Percentiles rank a stretch among this genome's conserved stretches.
These are phyloP conservation scores for Phytophthora syringae DNA, from an alignment of 352 stramenopile species.

Conservation along the genomic window DNA sequence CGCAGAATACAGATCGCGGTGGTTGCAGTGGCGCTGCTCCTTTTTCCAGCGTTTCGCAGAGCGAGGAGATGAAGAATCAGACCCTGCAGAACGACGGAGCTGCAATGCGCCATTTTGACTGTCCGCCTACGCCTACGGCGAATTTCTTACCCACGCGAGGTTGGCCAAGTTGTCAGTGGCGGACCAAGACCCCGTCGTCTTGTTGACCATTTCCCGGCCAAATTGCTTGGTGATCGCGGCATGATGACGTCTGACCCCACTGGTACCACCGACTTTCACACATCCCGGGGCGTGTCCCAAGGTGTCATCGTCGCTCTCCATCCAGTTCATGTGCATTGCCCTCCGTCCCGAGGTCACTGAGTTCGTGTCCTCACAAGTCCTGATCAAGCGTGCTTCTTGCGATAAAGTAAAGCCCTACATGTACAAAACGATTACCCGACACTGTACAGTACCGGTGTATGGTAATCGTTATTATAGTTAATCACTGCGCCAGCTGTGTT, in stretches of 20 bases:
- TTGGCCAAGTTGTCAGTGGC: too few species aligned
- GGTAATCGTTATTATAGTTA: too few species aligned
- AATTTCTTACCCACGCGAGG: not conserved
- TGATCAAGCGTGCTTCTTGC: too few species aligned
- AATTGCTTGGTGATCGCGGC: constrained; percentile 16
- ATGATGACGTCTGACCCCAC: constrained; percentile 14
- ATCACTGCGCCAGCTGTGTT: constrained; percentile 24
- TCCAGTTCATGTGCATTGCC: too few species aligned
- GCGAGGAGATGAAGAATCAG: constrained; percentile 12
- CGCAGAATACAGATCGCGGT: constrained; percentile 23
- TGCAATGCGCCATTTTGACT: too few species aligned
- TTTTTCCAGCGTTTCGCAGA: constrained; percentile 36
- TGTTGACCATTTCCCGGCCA: constrained; percentile 23
- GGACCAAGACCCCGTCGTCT: too few species aligned
- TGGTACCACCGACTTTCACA: constrained; percentile 35
- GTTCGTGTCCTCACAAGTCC: too few species aligned
- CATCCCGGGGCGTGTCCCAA: constrained; percentile 27
- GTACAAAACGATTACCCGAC: too few species aligned
- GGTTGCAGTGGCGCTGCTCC: constrained; percentile 4
- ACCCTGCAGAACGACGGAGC: too few species aligned
- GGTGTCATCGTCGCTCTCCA: not conserved
- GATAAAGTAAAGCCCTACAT: too few species aligned
- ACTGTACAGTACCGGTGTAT: too few species aligned
- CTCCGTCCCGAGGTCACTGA: too few species aligned
- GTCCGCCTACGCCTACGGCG: constrained; percentile 1